Evolutionary conservation across 2,329 filamentous ascomycete species (phyloP).

Genomic region (Coniella vitis): DNA sequence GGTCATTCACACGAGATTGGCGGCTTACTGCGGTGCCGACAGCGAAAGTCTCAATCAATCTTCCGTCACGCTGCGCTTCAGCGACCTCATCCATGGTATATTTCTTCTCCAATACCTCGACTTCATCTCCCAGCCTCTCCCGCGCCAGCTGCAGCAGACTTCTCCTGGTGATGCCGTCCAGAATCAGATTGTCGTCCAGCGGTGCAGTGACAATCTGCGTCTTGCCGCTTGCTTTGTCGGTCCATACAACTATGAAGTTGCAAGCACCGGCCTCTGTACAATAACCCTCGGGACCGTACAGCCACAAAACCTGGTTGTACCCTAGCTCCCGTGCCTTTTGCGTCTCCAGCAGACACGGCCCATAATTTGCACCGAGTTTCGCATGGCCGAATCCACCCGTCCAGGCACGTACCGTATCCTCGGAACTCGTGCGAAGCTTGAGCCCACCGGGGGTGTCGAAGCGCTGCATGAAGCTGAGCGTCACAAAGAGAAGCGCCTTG

Average conservation of each 20-base stretch:
- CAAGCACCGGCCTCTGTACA: slow-evolving; percentile 89
- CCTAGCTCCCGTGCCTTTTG: slow-evolving; percentile 65
- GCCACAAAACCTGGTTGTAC: slow-evolving; percentile 89
- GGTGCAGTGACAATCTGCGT: slow-evolving; percentile 76
- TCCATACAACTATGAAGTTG: slow-evolving; percentile 88
- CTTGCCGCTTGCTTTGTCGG: slow-evolving; percentile 51
- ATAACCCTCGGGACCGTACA: slow-evolving; percentile 69
- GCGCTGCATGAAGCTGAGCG: slow-evolving; percentile 56
- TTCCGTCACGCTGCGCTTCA: slow-evolving; percentile 65
- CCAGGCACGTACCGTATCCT: slow-evolving; percentile 86
- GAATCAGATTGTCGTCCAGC: slow-evolving; percentile 73
- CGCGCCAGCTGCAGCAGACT: slow-evolving; percentile 69
- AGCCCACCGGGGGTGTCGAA: slow-evolving; percentile 52
- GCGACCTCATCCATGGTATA: slow-evolving; percentile 76
- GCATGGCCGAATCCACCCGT: slow-evolving; percentile 87
- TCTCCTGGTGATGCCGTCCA: slow-evolving; percentile 81
- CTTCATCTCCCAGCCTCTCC: slow-evolving; percentile 49
- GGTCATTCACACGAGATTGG: background rate
- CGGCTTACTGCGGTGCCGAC: slow-evolving; percentile 73
- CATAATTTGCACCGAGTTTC: slow-evolving; percentile 92
- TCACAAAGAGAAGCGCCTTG: slow-evolving; percentile 84
- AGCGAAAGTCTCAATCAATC: slow-evolving; percentile 78
- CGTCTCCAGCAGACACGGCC: slow-evolving; percentile 73
- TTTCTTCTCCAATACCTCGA: slow-evolving; percentile 72
- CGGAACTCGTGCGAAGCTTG: slow-evolving; percentile 68